These are phyloP conservation scores for Globisporangium abappressorium DNA, from an alignment of 352 stramenopile genomes.

Conservation along the genomic window DNA sequence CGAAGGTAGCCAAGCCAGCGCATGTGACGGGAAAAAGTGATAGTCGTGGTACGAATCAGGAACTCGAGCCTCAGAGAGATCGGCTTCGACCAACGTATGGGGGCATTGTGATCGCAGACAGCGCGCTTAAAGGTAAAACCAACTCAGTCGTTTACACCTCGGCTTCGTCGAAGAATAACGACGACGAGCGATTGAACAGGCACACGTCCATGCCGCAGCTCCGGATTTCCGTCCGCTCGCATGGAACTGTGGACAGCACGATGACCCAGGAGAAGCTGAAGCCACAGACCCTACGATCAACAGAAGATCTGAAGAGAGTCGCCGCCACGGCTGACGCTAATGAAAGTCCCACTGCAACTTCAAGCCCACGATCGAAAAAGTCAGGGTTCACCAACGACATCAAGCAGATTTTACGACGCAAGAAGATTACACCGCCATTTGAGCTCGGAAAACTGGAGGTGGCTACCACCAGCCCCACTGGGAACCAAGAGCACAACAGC, in stretches of 20 bases:
- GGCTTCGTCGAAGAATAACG: not conserved
- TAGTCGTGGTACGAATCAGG: not conserved
- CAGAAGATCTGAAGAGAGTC: not conserved
- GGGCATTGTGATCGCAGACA: no score
- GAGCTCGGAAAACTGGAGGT: not conserved
- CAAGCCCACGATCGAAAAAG: slow-evolving; percentile 1
- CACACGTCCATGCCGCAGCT: not conserved
- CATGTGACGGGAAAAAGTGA: not conserved
- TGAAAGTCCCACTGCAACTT: not conserved
- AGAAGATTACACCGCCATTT: not conserved
- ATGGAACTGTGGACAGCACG: slow-evolving; percentile 11
- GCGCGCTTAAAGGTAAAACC: not conserved
- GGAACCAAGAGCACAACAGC: not conserved
- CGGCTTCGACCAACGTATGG: not conserved
- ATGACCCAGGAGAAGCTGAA: slow-evolving; percentile 2
- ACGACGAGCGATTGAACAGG: not conserved
- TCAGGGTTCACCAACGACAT: slow-evolving; percentile 19
- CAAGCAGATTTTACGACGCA: slow-evolving; percentile 17
- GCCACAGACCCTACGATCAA: slow-evolving; percentile 11
- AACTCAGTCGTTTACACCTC: not conserved
- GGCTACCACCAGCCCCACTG: not conserved
- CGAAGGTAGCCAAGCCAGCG: not conserved
- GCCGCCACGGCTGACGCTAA: not conserved
- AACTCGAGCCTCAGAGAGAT: not conserved
- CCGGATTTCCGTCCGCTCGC: slow-evolving; percentile 10